Percentiles rank a stretch among this genome's conserved stretches.
These are phyloP conservation scores for Eucalyptus victrix DNA, from an alignment of 345 rosid genomes.

Conservation along the genomic window DNA sequence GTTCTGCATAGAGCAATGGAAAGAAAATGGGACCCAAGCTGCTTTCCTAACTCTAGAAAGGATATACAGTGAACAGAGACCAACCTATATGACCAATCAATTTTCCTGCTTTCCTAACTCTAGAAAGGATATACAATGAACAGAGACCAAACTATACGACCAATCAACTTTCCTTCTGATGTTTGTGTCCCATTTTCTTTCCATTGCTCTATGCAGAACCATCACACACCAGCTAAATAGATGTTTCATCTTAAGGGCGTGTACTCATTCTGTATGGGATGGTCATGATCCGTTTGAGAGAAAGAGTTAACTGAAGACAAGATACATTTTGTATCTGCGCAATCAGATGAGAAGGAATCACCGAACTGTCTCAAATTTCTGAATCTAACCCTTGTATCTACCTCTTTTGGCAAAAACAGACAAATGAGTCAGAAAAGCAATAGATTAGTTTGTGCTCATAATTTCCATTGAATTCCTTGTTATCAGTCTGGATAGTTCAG, in stretches of 20 bases:
- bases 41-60: neutral
- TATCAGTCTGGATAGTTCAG: neutral
- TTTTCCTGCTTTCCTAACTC: neutral
- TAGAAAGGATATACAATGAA: neutral
- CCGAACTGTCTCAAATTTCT: neutral
- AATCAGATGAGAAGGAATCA: neutral
- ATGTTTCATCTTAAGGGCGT: neutral
- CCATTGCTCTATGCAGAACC: neutral
- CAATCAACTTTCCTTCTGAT: neutral
- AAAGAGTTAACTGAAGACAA: neutral
- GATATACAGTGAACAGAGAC: neutral
- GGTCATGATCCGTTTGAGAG: neutral
- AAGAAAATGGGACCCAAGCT: neutral
- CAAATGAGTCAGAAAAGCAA: neutral
- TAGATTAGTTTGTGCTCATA: neutral
- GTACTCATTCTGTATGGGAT: neutral
- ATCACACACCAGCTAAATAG: neutral
- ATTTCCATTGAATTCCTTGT: neutral
- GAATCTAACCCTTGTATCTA: neutral
- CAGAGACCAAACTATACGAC: neutral
- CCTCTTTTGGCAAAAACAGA: neutral
- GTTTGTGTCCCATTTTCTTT: neutral
- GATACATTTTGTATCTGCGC: neutral
- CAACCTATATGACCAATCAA: neutral
- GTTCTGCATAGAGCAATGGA: neutral